Evolutionary conservation across 495 filamentous ascomycete genomes (phyloP), one percentile per base, ranked within the genome.

Genomic region (Penicillium silybi): DNA sequence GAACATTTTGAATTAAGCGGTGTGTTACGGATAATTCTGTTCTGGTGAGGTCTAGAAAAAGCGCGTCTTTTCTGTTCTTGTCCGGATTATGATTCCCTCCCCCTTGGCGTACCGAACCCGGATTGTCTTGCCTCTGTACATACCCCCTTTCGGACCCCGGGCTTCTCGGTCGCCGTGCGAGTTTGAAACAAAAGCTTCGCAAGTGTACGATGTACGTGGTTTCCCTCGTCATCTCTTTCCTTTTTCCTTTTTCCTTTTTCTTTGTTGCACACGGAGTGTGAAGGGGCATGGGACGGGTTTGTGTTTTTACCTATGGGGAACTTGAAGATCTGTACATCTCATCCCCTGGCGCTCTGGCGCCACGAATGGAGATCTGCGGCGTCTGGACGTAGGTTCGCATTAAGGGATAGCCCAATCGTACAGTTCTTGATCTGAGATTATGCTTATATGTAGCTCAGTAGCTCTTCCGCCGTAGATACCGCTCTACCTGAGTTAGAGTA

Each of bases 171-270:
- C 49, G 53, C 29, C 55, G 18, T 50, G 45, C 53, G 50, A 52
- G 38, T 43, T 50, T 48, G 44, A 46, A 35, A 46, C 40, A 27
- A 42, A 47, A 54, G 45, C 50, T 47, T 23, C 50, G 47, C 44
- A 41, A 50, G 52, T 74, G 70, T 74, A 74, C 62, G 69, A 74
- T 71, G 60, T 65, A 67, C 53, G 64, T 50, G 57, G 57, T 58
- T 51, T 55, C 58, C 59, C 58, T 54, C 58, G 56, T 59, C 57
- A 53, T 46, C 16, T 55, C 50, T 51, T 41, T 58, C 17, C n/a
- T 57, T 54, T 46, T 47, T 45, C 45, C 46, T 59, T 38, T 42
- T 49, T 48, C 50, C 27, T 48, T 44, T 44, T 45, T 58, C 48
- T 54, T 51, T 57, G 53, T 63, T 55, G 50, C 61, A 56, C 52